Evolutionary conservation across 306 rosid species (phyloP), one percentile per base, ranked within the genome.

Genomic region (Heteromeles arbutifolia): DNA sequence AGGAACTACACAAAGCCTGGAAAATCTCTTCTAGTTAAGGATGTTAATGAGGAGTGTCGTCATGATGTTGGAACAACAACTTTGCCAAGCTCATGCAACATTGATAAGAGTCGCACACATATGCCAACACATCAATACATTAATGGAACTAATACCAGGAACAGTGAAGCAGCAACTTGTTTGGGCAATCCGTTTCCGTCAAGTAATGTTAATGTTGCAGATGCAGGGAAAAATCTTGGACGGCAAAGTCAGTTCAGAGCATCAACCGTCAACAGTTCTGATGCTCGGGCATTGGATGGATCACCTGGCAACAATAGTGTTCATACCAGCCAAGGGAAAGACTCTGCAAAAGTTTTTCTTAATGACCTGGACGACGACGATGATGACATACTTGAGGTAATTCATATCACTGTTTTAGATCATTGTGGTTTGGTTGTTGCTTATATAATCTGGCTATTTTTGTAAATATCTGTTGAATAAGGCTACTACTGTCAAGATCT

Each of bases 371-470:
- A 73, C 1, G 96, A 91, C n/a, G 82, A 81, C 39, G 93, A 85
- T 3, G 96, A 93, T 26, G 85, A 77, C 78, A 77, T 95, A 75
- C 85, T 92, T 57, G 90, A 88, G 97, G 99, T 92, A 85, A 86
- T 82, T 75, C 28, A 41, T 13, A 29, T 52, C 43, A 54, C 32
- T 28, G 2, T 19, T 56, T 56, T 37, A 56, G 22, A 44, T 39
- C 65, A 26, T 17, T 37, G 57, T 75, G 73, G 61, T n/a, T 73
- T 79, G 17, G n/a, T 24, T 73, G 52, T 21, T 0, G 21, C 65
- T 64, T 24, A 41, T 77, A 56, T 75, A 65, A 67, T 34, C 7
- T 18, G 28, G 44, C 69, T 2, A 14, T 34, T 19, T n/a, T 39
- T 25, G 31, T 41, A 7, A 68, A 15, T 14, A 14, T 68, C 32